phyloP scores from a whole-genome alignment of 805 yeast genomes.

The Debaryomyces hansenii region DNA sequence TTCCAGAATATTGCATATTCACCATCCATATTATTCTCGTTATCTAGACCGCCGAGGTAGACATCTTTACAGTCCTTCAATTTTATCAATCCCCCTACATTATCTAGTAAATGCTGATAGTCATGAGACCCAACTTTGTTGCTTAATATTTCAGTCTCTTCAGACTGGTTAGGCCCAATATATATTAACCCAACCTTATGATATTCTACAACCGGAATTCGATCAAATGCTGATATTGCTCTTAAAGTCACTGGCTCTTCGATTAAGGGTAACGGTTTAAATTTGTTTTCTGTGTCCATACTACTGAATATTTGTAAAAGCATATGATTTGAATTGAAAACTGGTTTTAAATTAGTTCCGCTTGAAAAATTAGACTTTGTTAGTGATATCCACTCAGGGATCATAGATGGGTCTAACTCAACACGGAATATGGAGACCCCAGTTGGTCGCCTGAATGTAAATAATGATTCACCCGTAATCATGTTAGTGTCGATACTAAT shows the following conservation, averaged over 20 bases:
- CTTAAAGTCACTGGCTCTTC: slow-evolving; percentile 45
- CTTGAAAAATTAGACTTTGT: slow-evolving; percentile 1
- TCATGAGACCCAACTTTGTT: slow-evolving; percentile 64
- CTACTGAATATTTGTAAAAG: slow-evolving; percentile 53
- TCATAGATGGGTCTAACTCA: slow-evolving; percentile 31
- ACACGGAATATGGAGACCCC: slow-evolving; percentile 54
- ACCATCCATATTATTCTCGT: slow-evolving; percentile 69
- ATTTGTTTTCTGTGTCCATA: slow-evolving; percentile 27
- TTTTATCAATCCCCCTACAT: slow-evolving; percentile 60
- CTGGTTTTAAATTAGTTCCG: background rate
- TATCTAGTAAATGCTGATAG: slow-evolving; percentile 58
- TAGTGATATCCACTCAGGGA: slow-evolving; percentile 3
- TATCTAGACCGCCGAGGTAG: slow-evolving; percentile 78
- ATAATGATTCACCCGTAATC: slow-evolving; percentile 49
- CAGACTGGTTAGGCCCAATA: slow-evolving; percentile 64
- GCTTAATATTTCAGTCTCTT: slow-evolving; percentile 62
- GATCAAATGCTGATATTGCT: slow-evolving; percentile 64
- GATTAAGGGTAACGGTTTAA: slow-evolving; percentile 51
- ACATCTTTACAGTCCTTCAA: slow-evolving; percentile 53
- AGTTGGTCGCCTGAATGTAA: slow-evolving; percentile 65
- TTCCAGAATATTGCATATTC: slow-evolving; percentile 72
- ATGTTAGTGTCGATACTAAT: slow-evolving; percentile 56
- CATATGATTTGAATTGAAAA: slow-evolving; percentile 41
- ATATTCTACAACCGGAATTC: slow-evolving; percentile 75
- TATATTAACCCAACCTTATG: slow-evolving; percentile 79